Evolutionary conservation across 768 basidiomycete species (phyloP).

Genomic region (Mycena rosella): DNA sequence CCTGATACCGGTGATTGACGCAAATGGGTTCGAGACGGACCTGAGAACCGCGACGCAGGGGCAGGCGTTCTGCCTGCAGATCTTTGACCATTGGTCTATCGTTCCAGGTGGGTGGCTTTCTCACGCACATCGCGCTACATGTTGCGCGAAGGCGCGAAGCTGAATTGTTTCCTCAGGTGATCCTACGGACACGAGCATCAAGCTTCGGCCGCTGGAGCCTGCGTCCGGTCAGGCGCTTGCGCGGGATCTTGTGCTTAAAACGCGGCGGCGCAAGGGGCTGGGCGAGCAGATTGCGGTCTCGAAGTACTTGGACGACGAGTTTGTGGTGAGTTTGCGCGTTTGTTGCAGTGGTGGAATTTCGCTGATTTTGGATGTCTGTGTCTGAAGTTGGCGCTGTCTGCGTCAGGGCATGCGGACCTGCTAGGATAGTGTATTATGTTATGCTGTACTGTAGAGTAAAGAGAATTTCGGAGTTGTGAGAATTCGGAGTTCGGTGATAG

Average conservation of each 20-base stretch:
- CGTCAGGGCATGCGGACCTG: conserved; percentile 95
- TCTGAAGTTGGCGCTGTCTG: conserved; percentile 86
- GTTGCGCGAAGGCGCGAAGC: conserved; percentile 28
- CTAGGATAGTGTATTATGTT: conserved; percentile 65
- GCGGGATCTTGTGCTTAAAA: conserved; percentile 95
- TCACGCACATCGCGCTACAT: too few relatives aligned
- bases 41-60: conserved; percentile 97
- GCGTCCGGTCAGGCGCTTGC: conserved; percentile 97
- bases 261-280: conserved; percentile 94
- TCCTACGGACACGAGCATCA: conserved; percentile 97
- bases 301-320: conserved; percentile 97
- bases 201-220: conserved; percentile 95
- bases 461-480: neutral
- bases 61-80: conserved; percentile 98
- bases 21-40: conserved; percentile 99
- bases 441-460: conserved; percentile 36
- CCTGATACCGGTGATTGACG: conserved; percentile 97
- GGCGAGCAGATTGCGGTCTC: conserved; percentile 98
- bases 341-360: conserved; percentile 12
- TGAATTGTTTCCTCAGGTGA: conserved; percentile 70
- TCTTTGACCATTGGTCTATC: conserved; percentile 99
- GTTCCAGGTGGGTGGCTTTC: conserved; percentile 84
- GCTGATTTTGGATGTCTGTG: conserved; percentile 17
- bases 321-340: conserved; percentile 72
- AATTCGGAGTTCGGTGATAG: neutral